phyloP scores from a whole-genome alignment of 1,139 yeast species.

The Meyerozyma guilliermondii region DNA sequence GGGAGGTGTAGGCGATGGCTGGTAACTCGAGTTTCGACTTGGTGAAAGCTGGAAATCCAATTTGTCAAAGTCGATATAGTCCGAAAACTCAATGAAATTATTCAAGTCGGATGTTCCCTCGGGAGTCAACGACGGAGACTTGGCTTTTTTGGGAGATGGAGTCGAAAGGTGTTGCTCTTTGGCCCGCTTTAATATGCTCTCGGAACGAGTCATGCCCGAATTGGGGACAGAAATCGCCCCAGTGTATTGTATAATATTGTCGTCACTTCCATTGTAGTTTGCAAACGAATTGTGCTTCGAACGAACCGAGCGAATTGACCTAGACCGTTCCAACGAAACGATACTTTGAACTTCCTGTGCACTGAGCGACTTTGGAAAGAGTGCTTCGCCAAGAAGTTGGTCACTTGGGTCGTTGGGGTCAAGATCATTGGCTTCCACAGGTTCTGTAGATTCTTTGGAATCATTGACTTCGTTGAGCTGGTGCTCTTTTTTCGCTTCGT shows the following conservation, averaged over 20 bases:
- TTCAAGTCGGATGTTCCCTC: slow-evolving; percentile 17
- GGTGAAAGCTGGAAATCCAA: slow-evolving; percentile 25
- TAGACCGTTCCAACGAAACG: slow-evolving; percentile 63
- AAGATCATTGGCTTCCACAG: neutral
- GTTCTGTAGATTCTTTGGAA: neutral
- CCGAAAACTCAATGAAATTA: slow-evolving; percentile 56
- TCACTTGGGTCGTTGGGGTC: slow-evolving; percentile 3
- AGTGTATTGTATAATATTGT: slow-evolving; percentile 32
- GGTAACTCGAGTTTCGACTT: slow-evolving; percentile 5
- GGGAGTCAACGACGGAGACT: slow-evolving; percentile 1
- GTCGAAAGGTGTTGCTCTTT: neutral
- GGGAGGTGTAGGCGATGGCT: too few species aligned
- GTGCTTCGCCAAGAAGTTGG: slow-evolving; percentile 50
- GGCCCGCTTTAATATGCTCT: slow-evolving; percentile 46
- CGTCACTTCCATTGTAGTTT: slow-evolving; percentile 46
- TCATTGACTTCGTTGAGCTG: neutral
- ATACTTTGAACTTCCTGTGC: slow-evolving; percentile 70
- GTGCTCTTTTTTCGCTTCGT: slow-evolving; percentile 6
- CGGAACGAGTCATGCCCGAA: slow-evolving; percentile 34
- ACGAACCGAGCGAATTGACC: slow-evolving; percentile 51
- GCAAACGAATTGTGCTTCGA: slow-evolving; percentile 40
- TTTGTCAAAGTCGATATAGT: slow-evolving; percentile 57
- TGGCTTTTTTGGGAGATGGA: neutral
- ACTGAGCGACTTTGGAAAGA: slow-evolving; percentile 66
- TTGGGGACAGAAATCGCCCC: slow-evolving; percentile 14